These are phyloP conservation scores for Cornus florida DNA, from an alignment of 148 eudicot genomes.

Conservation along the genomic window DNA sequence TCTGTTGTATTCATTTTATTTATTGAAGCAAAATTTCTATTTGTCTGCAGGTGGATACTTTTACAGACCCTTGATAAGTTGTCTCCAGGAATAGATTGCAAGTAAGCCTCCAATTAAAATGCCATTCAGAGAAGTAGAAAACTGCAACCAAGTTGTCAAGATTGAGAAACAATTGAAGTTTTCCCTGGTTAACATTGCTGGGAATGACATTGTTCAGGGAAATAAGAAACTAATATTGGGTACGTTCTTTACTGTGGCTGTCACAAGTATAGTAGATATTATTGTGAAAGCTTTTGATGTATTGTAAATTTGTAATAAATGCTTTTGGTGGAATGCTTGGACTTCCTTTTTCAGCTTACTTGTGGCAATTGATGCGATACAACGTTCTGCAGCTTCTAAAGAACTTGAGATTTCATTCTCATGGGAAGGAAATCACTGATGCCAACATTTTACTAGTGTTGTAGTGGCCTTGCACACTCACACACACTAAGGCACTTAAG, in stretches of 20 bases:
- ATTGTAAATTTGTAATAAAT: neutral
- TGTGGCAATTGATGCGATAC: conserved; percentile 97
- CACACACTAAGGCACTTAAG: too few relatives aligned
- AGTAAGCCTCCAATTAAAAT: conserved; percentile 94
- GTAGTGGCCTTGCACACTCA: too few relatives aligned
- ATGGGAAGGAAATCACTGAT: conserved; percentile 90
- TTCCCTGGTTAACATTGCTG: conserved; percentile 97
- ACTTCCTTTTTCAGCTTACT: conserved; percentile 69
- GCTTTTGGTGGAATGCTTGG: neutral
- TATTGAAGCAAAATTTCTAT: conserved; percentile 2
- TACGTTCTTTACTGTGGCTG: conserved; percentile 26
- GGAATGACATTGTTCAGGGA: conserved; percentile 98
- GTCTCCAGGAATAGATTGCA: conserved; percentile 90
- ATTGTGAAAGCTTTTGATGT: neutral
- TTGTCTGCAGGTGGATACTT: conserved; percentile 78
- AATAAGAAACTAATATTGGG: conserved; percentile 93
- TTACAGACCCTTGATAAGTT: conserved; percentile 89
- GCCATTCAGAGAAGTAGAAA: conserved; percentile 98
- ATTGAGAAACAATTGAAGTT: conserved; percentile 95
- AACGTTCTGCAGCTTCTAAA: conserved; percentile 95
- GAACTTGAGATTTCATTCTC: conserved; percentile 84
- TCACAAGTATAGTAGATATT: neutral
- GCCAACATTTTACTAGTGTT: conserved; percentile 86
- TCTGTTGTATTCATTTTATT: neutral
- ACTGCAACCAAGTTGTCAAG: conserved; percentile 97